phyloP scores from a whole-genome alignment of 345 rosid genomes.

The Firmiana major region DNA sequence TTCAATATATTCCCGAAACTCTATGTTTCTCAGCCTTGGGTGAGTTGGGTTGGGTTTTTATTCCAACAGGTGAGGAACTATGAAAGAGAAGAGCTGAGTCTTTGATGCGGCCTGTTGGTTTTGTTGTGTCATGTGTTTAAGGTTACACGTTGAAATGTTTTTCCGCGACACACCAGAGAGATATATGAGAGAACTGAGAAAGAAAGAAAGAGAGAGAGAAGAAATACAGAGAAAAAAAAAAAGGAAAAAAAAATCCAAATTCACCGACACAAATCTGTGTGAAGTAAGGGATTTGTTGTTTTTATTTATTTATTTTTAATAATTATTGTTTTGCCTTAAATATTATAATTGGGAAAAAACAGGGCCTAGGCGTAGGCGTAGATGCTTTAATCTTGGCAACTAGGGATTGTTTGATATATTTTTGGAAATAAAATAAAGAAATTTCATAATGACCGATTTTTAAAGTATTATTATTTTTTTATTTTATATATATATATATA shows the following conservation, averaged over 20 bases:
- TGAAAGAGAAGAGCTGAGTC: slow-evolving; percentile 3
- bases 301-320: neutral
- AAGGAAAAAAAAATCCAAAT: slow-evolving; percentile 39
- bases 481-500: too few species aligned
- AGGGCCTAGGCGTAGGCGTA: slow-evolving; percentile 16
- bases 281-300: slow-evolving; percentile 8
- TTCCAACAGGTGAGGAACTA: neutral
- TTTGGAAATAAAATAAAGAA: neutral
- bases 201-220: neutral
- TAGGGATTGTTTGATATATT: neutral
- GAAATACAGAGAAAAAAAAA: neutral
- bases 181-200: neutral
- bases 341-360: slow-evolving; percentile 3
- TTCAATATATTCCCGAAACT: neutral
- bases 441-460: neutral
- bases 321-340: neutral
- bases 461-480: too few species aligned
- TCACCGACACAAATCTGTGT: slow-evolving; percentile 75
- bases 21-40: neutral
- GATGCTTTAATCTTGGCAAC: slow-evolving; percentile 5
- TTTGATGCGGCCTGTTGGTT: neutral
- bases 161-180: neutral
- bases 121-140: slow-evolving; percentile 6
- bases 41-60: neutral
- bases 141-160: slow-evolving; percentile 10